phyloP scores from a whole-genome alignment of 306 rosid species.

The Malus orientalis region DNA sequence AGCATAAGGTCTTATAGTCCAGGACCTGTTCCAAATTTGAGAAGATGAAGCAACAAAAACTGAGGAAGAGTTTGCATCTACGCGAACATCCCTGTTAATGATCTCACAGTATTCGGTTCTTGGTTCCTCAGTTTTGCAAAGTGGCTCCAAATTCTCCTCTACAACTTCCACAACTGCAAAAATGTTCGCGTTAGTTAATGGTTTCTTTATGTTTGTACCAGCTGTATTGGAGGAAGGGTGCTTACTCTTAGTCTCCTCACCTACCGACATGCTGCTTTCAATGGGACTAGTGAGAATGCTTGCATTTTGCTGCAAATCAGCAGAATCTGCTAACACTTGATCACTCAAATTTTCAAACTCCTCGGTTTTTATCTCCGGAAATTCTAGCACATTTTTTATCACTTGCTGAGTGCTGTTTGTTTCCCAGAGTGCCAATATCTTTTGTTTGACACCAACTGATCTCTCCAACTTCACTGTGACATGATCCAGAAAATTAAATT shows the following conservation, averaged over 20 bases:
- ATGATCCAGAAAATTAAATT: background rate
- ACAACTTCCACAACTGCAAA: constrained; percentile 28
- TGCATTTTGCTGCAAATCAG: background rate
- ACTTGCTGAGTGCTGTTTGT: constrained; percentile 26
- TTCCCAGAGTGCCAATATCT: constrained; percentile 22
- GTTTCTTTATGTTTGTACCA: no score
- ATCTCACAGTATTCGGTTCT: constrained; percentile 63
- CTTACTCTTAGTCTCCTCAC: constrained; percentile 9
- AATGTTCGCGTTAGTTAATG: background rate
- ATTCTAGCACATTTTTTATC: constrained; percentile 24
- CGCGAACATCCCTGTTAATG: constrained; percentile 28
- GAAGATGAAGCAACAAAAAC: constrained; percentile 36
- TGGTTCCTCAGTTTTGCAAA: constrained; percentile 36
- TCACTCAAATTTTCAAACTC: background rate
- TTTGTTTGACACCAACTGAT: no score
- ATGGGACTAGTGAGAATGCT: background rate
- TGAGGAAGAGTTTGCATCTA: constrained; percentile 46
- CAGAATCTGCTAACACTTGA: background rate
- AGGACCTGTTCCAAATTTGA: constrained; percentile 27
- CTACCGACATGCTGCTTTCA: background rate
- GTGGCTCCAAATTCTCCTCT: constrained; percentile 26
- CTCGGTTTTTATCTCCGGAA: background rate
- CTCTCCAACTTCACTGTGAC: no score
- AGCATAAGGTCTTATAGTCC: constrained; percentile 73
- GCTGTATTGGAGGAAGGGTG: background rate